Conservation (phyloP, 129 eudicot genomes). For the Rutidosis leptorrhynchoides region DNA sequence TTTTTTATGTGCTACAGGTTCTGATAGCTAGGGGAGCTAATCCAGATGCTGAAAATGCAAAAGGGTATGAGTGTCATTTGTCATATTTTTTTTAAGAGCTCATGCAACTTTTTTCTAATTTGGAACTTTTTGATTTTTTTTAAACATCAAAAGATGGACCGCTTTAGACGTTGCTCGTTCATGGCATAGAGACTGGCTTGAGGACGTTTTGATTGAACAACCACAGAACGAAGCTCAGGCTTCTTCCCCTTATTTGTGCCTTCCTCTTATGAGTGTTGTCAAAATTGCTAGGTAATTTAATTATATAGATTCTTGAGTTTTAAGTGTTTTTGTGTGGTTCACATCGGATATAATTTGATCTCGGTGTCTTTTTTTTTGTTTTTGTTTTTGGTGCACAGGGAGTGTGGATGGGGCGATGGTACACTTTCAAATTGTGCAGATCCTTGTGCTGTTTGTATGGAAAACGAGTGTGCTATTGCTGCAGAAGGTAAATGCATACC, state of each 20-base stretch:
- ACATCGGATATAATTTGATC: constrained; percentile 4
- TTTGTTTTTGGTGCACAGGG: constrained; percentile 41
- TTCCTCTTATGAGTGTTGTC: constrained; percentile 90
- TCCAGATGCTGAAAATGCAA: constrained; percentile 60
- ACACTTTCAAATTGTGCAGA: constrained; percentile 49
- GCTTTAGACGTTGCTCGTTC: constrained; percentile 86
- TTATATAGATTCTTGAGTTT: neutral
- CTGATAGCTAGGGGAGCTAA: constrained; percentile 68
- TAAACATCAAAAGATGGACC: constrained; percentile 57
- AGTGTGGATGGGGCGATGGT: constrained; percentile 75
- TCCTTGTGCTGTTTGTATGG: constrained; percentile 91
- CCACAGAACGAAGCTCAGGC: constrained; percentile 35
- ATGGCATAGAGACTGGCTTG: constrained; percentile 78
- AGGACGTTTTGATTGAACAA: constrained; percentile 47
- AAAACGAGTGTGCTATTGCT: constrained; percentile 82
- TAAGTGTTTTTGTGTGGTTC: neutral
- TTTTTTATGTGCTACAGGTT: constrained; percentile 38
- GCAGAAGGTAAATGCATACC: constrained; percentile 58
- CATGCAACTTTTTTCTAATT: neutral
- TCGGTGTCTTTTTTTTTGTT: neutral
- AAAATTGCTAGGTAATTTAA: constrained; percentile 65
- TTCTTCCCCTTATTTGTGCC: constrained; percentile 78
- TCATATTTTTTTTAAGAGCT: neutral
- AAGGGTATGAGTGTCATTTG: constrained; percentile 52
- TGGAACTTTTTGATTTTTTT: neutral